Evolutionary conservation across 192 early-diverging fungal genomes (phyloP).

Genomic region (Coemansia sp.): DNA sequence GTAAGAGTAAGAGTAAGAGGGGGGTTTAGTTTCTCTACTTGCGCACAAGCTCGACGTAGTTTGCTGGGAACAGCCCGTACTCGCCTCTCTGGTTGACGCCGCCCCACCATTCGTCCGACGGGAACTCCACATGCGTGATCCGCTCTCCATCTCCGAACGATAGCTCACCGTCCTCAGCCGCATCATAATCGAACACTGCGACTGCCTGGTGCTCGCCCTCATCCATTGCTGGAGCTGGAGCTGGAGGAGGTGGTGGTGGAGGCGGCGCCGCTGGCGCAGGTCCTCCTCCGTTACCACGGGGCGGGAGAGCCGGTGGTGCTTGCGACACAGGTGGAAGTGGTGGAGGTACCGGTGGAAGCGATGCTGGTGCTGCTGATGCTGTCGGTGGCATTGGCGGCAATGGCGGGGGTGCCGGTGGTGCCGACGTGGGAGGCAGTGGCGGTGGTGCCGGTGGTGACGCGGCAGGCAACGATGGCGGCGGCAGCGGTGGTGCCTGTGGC

Average conservation of each 20-base stretch:
- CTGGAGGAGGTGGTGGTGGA: slow-evolving; percentile 20
- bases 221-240: slow-evolving; percentile 17
- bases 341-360: slow-evolving; percentile 6
- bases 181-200: slow-evolving; percentile 82
- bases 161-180: slow-evolving; percentile 86
- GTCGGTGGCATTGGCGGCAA: neutral
- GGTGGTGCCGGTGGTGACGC: slow-evolving; percentile 7
- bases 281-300: neutral
- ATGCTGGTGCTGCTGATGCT: neutral
- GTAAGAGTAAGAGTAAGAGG: neutral
- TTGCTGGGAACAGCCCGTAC: slow-evolving; percentile 76
- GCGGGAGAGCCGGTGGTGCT: slow-evolving; percentile 13
- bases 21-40: neutral
- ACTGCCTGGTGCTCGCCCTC: slow-evolving; percentile 53
- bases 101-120: slow-evolving; percentile 92
- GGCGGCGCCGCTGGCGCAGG: slow-evolving; percentile 12
- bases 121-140: slow-evolving; percentile 79
- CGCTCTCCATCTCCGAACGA: slow-evolving; percentile 71
- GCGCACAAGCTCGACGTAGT: slow-evolving; percentile 42
- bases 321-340: slow-evolving; percentile 11
- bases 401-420: slow-evolving; percentile 11
- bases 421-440: slow-evolving; percentile 13
- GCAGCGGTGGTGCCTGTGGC: slow-evolving; percentile 4
- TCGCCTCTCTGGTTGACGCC: slow-evolving; percentile 61
- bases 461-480: slow-evolving; percentile 6